Evolutionary conservation across 192 early-diverging fungal species (phyloP).

Genomic region (Diversispora eburnea): DNA sequence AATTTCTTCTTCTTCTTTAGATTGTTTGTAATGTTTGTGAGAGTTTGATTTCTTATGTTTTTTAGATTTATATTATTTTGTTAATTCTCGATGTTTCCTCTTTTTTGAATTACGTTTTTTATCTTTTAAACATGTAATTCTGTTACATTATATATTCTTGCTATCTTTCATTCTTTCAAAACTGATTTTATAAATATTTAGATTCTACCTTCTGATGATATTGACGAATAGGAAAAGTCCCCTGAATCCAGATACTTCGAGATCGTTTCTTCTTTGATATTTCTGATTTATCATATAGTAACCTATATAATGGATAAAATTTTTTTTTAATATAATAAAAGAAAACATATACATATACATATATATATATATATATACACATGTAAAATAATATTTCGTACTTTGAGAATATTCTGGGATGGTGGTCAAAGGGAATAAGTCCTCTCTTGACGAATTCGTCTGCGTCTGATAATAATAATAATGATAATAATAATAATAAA

Average conservation of each 20-base stretch:
- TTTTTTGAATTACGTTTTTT: not conserved
- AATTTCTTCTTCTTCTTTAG: not conserved
- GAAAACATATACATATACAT: too few species aligned
- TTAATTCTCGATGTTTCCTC: not conserved
- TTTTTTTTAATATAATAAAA: not conserved
- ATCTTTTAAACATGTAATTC: not conserved
- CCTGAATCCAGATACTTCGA: not conserved
- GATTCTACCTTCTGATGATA: too few species aligned
- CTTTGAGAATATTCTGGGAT: not conserved
- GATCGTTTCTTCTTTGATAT: not conserved
- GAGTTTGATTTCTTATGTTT: not conserved
- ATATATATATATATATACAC: not conserved
- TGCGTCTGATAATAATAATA: not conserved
- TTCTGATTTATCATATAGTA: not conserved
- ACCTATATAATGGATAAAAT: not conserved
- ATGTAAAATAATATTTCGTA: not conserved
- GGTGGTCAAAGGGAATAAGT: slow-evolving; percentile 15
- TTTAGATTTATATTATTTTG: not conserved
- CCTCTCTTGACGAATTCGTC: not conserved
- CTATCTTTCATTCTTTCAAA: too few species aligned
- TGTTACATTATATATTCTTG: not conserved
- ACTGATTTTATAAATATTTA: too few species aligned
- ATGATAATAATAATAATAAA: too few species aligned
- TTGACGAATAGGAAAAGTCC: not conserved
- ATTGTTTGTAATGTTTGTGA: not conserved